Conservation (phyloP, 345 rosid species). For the Camelina neglecta region DNA sequence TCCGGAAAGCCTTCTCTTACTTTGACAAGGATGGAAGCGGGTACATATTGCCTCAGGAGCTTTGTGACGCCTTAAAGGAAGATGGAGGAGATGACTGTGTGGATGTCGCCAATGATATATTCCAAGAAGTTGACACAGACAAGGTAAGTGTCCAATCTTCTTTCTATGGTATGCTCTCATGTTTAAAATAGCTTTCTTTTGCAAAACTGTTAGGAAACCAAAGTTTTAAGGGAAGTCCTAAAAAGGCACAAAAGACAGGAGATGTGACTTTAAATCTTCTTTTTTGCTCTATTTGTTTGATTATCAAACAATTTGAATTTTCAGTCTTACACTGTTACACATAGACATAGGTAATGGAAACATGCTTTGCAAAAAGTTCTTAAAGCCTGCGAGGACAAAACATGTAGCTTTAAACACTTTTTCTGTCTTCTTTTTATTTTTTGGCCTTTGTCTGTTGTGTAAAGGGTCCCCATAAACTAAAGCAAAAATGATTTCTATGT, state of each 20-base stretch:
- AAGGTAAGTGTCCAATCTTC: constrained; percentile 58
- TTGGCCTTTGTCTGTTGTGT: constrained; percentile 25
- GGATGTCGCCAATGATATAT: constrained; percentile 93
- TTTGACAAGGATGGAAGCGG: constrained; percentile 96
- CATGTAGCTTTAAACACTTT: constrained; percentile 35
- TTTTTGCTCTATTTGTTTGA: constrained; percentile 15
- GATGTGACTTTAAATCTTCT: constrained; percentile 22
- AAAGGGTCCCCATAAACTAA: constrained; percentile 37
- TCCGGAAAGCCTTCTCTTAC: constrained; percentile 93
- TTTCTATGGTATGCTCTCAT: constrained; percentile 5
- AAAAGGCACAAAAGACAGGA: constrained; percentile 1
- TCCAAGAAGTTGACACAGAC: constrained; percentile 99
- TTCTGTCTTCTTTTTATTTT: neutral
- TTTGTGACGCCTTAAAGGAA: constrained; percentile 87
- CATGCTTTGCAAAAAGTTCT: constrained; percentile 36
- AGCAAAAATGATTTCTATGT: constrained; percentile 16
- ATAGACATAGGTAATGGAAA: constrained; percentile 33
- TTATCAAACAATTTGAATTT: constrained; percentile 22
- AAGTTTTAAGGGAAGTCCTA: neutral
- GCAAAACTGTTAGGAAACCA: constrained; percentile 18
- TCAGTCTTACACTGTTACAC: constrained; percentile 25
- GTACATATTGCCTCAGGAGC: constrained; percentile 90
- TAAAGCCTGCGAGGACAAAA: constrained; percentile 40
- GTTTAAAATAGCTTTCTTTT: constrained; percentile 28
- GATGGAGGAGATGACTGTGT: constrained; percentile 94